Percentiles rank a stretch among this genome's conserved stretches.
Evolutionary conservation across 257 asterid genomes (phyloP).

Genomic region (Solanum lignicaule): DNA sequence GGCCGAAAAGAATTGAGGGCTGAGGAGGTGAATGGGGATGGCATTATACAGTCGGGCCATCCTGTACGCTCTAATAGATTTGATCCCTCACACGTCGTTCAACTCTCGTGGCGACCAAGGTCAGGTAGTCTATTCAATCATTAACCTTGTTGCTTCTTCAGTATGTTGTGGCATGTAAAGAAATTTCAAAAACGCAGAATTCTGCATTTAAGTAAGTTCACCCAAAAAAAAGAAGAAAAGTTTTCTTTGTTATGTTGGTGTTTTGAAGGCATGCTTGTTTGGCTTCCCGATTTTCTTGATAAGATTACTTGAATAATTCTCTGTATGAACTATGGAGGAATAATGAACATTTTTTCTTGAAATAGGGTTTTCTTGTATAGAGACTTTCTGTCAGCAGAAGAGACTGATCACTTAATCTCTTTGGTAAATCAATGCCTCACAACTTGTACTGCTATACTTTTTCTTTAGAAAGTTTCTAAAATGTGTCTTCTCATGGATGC

Average conservation of each 20-base stretch:
- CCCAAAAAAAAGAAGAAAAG: neutral
- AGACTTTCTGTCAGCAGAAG: constrained; percentile 63
- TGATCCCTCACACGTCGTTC: constrained; percentile 58
- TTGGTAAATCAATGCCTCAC: constrained; percentile 27
- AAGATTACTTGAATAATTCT: neutral
- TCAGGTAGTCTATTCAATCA: constrained; percentile 49
- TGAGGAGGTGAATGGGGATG: constrained; percentile 31
- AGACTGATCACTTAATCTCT: constrained; percentile 60
- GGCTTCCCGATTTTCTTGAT: neutral
- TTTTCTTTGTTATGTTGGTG: neutral
- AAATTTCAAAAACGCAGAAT: neutral
- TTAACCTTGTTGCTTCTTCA: constrained; percentile 5
- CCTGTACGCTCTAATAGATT: constrained; percentile 13
- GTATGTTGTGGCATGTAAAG: neutral
- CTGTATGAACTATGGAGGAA: neutral
- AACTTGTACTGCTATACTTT: neutral
- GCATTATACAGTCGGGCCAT: constrained; percentile 10
- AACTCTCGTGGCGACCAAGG: constrained; percentile 91
- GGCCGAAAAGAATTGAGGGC: constrained; percentile 41
- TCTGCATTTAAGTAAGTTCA: neutral
- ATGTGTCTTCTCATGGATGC: neutral
- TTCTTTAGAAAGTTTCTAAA: neutral
- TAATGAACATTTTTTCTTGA: constrained; percentile 13
- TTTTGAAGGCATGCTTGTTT: neutral
- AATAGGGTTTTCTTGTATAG: constrained; percentile 68